These are phyloP conservation scores for Chlamydomonas asymmetrica DNA, from an alignment of 139 green algal species.

Conservation along the genomic window DNA sequence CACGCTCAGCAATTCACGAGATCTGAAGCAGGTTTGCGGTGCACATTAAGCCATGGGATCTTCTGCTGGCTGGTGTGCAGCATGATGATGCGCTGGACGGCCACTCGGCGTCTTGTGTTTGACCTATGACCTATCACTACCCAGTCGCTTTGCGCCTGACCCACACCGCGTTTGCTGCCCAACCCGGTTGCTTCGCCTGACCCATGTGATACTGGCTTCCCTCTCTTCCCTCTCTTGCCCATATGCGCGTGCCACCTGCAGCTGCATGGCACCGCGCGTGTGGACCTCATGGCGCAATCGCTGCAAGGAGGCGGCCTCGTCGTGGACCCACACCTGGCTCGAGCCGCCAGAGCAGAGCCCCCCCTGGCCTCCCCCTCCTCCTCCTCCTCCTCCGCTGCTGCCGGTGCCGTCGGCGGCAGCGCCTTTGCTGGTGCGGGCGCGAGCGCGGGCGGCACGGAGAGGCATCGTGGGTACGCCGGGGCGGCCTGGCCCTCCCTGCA, in stretches of 20 bases:
- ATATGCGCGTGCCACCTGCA: not conserved
- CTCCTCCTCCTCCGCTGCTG: no score
- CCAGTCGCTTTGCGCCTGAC: not conserved
- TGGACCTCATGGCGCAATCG: conserved; percentile 29
- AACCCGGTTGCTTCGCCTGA: no score
- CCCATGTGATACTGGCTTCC: no score
- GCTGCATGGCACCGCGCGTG: conserved; percentile 19
- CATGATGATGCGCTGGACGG: not conserved
- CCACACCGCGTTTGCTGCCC: not conserved
- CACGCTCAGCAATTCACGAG: not conserved
- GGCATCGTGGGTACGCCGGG: no score
- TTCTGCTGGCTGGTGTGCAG: not conserved
- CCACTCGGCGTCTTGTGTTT: not conserved
- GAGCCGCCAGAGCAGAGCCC: no score
- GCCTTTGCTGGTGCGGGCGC: no score
- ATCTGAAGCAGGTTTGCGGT: not conserved
- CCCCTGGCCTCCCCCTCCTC: no score
- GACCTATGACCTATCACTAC: not conserved
- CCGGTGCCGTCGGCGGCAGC: no score
- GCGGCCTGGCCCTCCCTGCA: no score
- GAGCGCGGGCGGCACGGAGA: no score
- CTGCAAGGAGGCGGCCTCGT: conserved; percentile 8
- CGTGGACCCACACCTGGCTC: conserved; percentile 12
- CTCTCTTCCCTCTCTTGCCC: not conserved
- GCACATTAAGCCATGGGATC: not conserved